A percentile compares a stretch with the other conserved stretches of the same genome.
phyloP scores from a whole-genome alignment of 2,329 filamentous ascomycete species.

The Byssochlamys sp. region DNA sequence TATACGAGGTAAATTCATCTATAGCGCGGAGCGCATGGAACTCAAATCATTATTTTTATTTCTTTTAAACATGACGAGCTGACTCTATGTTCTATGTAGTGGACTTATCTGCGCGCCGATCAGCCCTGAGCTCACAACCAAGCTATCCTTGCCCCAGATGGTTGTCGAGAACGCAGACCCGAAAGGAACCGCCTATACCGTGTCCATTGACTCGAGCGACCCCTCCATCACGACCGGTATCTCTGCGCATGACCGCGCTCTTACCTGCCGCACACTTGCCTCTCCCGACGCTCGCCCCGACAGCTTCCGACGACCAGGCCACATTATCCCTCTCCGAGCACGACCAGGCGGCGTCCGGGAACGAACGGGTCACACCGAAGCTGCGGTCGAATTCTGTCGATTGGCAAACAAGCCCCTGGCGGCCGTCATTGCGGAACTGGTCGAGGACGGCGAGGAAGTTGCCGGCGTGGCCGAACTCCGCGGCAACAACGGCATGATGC shows the following conservation, averaged over 20 bases:
- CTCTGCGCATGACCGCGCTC: conserved; percentile 72
- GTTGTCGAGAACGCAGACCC: conserved; percentile 69
- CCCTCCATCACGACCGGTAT: conserved; percentile 77
- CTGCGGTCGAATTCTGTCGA: conserved; percentile 78
- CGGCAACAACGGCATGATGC: conserved; percentile 73
- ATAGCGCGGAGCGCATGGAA: neutral
- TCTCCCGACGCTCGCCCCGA: conserved; percentile 48
- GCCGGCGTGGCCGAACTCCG: conserved; percentile 55
- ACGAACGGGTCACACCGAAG: conserved; percentile 82
- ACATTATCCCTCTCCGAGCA: conserved; percentile 78
- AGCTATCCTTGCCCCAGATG: conserved; percentile 81
- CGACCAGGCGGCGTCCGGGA: conserved; percentile 69
- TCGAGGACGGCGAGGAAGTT: conserved; percentile 71
- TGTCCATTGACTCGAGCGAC: conserved; percentile 73
- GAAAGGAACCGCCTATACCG: conserved; percentile 83
- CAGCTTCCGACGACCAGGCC: conserved; percentile 72
- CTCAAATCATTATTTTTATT: neutral
- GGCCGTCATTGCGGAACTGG: conserved; percentile 81
- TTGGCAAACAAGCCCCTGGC: conserved; percentile 67
- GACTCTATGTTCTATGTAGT: conserved; percentile 29
- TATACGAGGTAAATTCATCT: conserved; percentile 51
- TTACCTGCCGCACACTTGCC: conserved; percentile 71
- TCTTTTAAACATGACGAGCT: neutral
- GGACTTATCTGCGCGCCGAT: conserved; percentile 88
- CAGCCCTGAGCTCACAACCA: conserved; percentile 55